Conservation (phyloP, 148 eudicot genomes). For the Polygonum maritimum region DNA sequence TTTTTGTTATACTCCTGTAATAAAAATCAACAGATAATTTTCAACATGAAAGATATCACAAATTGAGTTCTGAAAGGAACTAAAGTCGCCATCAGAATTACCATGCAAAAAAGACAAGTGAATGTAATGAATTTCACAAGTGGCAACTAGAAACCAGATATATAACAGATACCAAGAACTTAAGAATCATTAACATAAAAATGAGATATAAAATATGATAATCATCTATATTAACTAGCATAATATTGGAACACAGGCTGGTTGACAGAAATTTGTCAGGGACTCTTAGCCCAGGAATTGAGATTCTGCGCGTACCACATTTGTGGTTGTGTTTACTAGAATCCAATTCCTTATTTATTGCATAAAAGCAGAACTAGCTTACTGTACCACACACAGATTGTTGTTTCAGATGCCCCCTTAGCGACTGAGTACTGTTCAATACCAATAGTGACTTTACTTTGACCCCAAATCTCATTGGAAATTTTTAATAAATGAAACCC, state of each 20-base stretch:
- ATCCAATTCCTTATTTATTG: background rate
- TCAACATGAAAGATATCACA: background rate
- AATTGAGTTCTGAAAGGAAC: background rate
- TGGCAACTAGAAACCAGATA: background rate
- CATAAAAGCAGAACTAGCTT: background rate
- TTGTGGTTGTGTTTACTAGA: background rate
- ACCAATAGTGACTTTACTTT: background rate
- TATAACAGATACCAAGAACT: background rate
- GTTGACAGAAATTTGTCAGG: no score
- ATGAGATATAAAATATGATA: background rate
- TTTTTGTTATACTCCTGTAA: slow-evolving; percentile 44
- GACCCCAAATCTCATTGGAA: background rate
- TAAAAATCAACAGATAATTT: background rate
- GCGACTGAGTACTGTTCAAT: background rate
- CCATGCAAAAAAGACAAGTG: background rate
- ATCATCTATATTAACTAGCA: background rate
- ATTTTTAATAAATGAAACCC: background rate
- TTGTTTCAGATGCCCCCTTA: background rate
- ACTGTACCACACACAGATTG: background rate
- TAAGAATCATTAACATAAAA: background rate
- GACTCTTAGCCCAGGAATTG: no score
- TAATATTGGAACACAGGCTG: background rate
- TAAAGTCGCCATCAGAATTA: background rate
- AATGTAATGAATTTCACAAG: background rate
- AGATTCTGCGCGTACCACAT: no score